Conservation (phyloP, 192 early-diverging fungal species). For the Rhizoclosmatium globosum region DNA sequence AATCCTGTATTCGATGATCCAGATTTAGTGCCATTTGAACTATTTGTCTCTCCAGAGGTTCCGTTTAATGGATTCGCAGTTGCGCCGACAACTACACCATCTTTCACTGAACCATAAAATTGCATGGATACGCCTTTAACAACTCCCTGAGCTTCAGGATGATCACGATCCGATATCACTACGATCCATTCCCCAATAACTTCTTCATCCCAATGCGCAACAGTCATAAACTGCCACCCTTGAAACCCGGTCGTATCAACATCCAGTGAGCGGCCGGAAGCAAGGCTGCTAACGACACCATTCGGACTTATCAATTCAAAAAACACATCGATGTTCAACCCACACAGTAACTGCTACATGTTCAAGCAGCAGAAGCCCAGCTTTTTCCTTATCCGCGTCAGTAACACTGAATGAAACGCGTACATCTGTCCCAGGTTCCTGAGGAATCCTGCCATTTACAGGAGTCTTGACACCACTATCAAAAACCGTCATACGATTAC, state of each 20-base stretch:
- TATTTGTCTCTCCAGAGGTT: not conserved
- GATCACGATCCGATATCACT: slow-evolving; percentile 39
- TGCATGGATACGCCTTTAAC: slow-evolving; percentile 47
- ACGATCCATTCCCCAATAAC: slow-evolving; percentile 85
- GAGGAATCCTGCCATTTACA: slow-evolving; percentile 53
- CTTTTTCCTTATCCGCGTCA: not conserved
- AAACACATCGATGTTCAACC: slow-evolving; percentile 89
- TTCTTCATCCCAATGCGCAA: slow-evolving; percentile 96
- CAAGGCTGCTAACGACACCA: slow-evolving; percentile 72
- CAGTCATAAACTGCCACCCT: slow-evolving; percentile 94
- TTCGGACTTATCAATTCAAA: slow-evolving; percentile 80
- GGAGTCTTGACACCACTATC: slow-evolving; percentile 18
- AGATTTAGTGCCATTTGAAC: too few relatives aligned
- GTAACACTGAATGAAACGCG: not conserved
- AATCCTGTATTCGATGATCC: too few relatives aligned
- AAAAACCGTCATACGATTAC: slow-evolving; percentile 66
- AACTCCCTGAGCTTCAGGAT: slow-evolving; percentile 35
- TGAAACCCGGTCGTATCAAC: slow-evolving; percentile 71
- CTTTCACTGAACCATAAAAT: slow-evolving; percentile 4
- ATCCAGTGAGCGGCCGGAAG: slow-evolving; percentile 71
- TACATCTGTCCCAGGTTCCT: slow-evolving; percentile 19
- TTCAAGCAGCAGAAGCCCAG: slow-evolving; percentile 68
- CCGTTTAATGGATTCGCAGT: not conserved
- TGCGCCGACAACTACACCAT: too few relatives aligned
- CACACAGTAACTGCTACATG: slow-evolving; percentile 88